Conservation (phyloP, 257 asterid genomes). For the Petunia axillaris region DNA sequence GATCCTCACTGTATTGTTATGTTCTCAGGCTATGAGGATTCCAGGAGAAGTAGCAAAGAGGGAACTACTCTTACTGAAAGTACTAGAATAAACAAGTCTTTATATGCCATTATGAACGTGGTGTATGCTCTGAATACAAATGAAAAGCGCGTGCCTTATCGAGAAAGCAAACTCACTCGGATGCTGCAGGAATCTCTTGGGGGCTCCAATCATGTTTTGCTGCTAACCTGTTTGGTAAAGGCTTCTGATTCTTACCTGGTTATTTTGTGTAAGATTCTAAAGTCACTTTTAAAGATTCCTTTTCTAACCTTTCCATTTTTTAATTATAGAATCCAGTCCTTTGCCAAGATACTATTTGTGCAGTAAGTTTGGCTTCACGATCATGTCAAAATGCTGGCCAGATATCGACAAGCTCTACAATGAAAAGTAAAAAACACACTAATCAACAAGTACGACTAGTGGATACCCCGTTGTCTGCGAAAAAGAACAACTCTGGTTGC, state of each 20-base stretch:
- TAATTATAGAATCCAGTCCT: constrained; percentile 60
- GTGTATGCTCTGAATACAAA: constrained; percentile 62
- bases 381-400: constrained; percentile 56
- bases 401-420: constrained; percentile 55
- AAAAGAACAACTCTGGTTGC: constrained; percentile 45
- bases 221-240: constrained; percentile 81
- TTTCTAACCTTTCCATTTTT: neutral
- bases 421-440: constrained; percentile 46
- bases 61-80: constrained; percentile 56
- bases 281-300: neutral
- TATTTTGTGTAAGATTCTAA: constrained; percentile 12
- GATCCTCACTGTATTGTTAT: constrained; percentile 20
- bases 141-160: constrained; percentile 71
- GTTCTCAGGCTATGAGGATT: constrained; percentile 75
- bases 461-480: constrained; percentile 49
- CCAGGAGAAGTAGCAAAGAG: constrained; percentile 58
- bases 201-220: constrained; percentile 57
- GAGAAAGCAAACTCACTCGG: constrained; percentile 83
- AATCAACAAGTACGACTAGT: constrained; percentile 44
- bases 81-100: constrained; percentile 59
- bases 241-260: constrained; percentile 19
- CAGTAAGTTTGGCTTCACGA: constrained; percentile 69
- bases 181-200: constrained; percentile 80
- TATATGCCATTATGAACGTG: constrained; percentile 67
- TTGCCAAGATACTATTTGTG: constrained; percentile 76